Evolutionary conservation across 2,329 filamentous ascomycete genomes (phyloP).

Genomic region (Penicillium hesseltinei): DNA sequence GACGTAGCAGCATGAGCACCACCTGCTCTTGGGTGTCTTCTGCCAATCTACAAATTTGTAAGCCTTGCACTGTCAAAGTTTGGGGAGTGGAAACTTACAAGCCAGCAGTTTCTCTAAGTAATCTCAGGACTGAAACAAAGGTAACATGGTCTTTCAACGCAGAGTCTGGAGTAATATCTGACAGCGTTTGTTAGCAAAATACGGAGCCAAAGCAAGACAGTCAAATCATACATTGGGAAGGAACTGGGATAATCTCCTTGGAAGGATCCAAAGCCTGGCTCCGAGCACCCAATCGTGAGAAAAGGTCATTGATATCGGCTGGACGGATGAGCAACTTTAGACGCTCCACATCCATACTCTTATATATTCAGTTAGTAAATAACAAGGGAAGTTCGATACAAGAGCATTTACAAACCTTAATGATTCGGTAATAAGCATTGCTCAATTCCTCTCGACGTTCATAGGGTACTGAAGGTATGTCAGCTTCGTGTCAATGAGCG

Average conservation of each 20-base stretch:
- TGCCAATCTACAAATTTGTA: constrained; percentile 30
- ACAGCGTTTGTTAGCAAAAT: constrained; percentile 12
- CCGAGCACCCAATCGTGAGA: constrained; percentile 58
- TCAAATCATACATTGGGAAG: constrained; percentile 23
- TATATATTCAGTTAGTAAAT: constrained; percentile 12
- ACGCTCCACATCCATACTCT: constrained; percentile 32
- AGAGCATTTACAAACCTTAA: constrained; percentile 48
- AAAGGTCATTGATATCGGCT: constrained; percentile 50
- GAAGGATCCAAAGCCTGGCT: constrained; percentile 45
- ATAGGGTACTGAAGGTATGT: constrained; percentile 45
- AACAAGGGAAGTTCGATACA: background rate
- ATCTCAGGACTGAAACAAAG: constrained; percentile 36
- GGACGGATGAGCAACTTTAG: constrained; percentile 39
- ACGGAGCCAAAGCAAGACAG: background rate
- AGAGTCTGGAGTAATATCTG: constrained; percentile 16
- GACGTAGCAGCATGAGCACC: constrained; percentile 36
- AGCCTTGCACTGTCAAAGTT: constrained; percentile 1
- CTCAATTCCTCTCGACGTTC: constrained; percentile 58
- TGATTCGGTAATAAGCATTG: constrained; percentile 57
- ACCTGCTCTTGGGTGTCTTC: constrained; percentile 32
- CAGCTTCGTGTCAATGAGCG: background rate
- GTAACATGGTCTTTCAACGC: constrained; percentile 14
- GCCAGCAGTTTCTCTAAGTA: constrained; percentile 33
- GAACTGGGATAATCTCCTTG: constrained; percentile 28
- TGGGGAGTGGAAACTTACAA: constrained; percentile 24